Conservation (phyloP, 495 filamentous ascomycete genomes). For the Penicillium pancosmium region DNA sequence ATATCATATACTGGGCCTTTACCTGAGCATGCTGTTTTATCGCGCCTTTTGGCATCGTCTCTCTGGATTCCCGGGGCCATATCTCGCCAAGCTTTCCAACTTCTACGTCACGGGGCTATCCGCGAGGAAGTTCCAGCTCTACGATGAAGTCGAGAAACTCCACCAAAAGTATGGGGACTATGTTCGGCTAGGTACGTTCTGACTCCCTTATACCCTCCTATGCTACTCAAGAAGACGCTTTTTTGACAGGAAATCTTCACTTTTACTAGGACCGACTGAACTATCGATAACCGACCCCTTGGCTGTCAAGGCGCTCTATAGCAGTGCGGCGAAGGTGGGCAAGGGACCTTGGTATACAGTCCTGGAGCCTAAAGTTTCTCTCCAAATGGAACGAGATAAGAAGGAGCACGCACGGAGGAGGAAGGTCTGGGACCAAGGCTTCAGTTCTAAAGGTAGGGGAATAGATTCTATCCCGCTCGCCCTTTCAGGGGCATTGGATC, state of each 20-base stretch:
- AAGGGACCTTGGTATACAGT: constrained; percentile 50
- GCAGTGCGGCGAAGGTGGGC: constrained; percentile 28
- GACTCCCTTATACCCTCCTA: too few species aligned
- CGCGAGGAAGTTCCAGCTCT: constrained; percentile 28
- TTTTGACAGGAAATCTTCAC: too few species aligned
- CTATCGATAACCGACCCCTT: constrained; percentile 44
- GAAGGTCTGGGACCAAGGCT: constrained; percentile 44
- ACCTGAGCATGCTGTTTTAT: constrained; percentile 37
- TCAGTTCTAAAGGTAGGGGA: constrained; percentile 34
- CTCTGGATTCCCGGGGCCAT: constrained; percentile 40
- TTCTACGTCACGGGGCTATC: constrained; percentile 24
- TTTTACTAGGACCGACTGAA: constrained; percentile 35
- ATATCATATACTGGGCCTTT: constrained; percentile 7
- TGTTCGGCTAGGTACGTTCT: constrained; percentile 37
- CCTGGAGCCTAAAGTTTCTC: constrained; percentile 29
- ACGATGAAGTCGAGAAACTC: constrained; percentile 34
- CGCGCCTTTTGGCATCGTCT: constrained; percentile 39
- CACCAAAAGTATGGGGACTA: constrained; percentile 52
- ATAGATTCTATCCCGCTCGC: too few species aligned
- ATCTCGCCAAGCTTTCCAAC: constrained; percentile 35
- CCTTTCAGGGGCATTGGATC: too few species aligned
- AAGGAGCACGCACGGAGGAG: constrained; percentile 38
- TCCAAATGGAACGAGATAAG: constrained; percentile 42
- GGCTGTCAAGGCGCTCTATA: constrained; percentile 35
- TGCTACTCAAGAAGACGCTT: too few species aligned